These are phyloP conservation scores for Colletotrichum sp. DNA, from an alignment of 2,329 filamentous ascomycete species.

Conservation along the genomic window DNA sequence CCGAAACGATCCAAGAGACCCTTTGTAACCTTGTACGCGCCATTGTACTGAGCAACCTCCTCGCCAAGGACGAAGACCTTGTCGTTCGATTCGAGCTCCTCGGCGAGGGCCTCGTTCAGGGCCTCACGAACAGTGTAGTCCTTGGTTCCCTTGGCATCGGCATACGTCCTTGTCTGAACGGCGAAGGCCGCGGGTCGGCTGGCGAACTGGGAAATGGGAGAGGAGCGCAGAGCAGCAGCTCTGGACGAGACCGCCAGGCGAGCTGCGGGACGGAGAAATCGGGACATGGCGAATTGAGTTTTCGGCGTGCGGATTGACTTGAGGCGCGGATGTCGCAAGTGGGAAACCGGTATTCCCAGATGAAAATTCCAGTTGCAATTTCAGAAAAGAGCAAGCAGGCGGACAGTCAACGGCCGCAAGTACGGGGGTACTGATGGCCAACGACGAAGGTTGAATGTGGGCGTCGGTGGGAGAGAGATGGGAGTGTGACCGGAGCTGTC, in stretches of 20 bases:
- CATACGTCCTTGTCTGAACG: conserved; percentile 59
- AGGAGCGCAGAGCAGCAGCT: conserved; percentile 35
- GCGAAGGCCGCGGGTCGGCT: conserved; percentile 39
- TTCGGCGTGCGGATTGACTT: background rate
- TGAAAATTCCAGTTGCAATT: background rate
- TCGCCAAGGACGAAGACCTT: conserved; percentile 97
- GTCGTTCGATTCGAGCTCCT: conserved; percentile 92
- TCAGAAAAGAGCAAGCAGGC: background rate
- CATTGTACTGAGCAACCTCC: conserved; percentile 99
- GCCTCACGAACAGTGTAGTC: conserved; percentile 97
- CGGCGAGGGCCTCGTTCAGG: conserved; percentile 95
- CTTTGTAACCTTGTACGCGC: conserved; percentile 99
- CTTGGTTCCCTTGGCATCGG: conserved; percentile 70
- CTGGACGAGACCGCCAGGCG: conserved; percentile 51
- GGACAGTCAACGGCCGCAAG: conserved; percentile 1
- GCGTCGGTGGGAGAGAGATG: conserved; percentile 20
- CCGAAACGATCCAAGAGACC: conserved; percentile 96
- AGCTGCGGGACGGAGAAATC: conserved; percentile 55
- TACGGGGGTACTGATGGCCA: conserved; percentile 14
- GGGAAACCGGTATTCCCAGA: background rate
- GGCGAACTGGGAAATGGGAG: conserved; percentile 39
- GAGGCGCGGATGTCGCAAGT: background rate
- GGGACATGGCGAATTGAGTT: conserved; percentile 45
- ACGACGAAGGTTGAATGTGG: conserved; percentile 16
- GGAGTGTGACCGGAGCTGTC: conserved; percentile 19